A percentile compares a stretch with the other conserved stretches of the same genome.
Evolutionary conservation across 208 protist genomes (phyloP).

Genomic region (Trypanosoma avium): DNA sequence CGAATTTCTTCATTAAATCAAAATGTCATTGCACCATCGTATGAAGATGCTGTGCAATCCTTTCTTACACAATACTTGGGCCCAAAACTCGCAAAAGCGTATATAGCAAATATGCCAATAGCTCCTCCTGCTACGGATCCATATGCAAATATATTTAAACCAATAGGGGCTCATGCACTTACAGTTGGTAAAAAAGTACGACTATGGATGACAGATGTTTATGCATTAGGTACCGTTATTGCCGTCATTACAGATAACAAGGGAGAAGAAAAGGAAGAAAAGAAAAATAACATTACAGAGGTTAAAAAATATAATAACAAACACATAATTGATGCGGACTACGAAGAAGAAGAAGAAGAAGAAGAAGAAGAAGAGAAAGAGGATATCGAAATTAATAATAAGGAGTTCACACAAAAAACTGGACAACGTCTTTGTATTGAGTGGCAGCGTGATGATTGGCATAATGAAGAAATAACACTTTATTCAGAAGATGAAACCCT

Average conservation of each 20-base stretch:
- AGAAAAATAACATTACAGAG: constrained; percentile 1
- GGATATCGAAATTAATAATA: no score
- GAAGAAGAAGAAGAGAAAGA: background rate
- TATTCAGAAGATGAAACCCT: constrained; percentile 78
- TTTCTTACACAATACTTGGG: constrained; percentile 72
- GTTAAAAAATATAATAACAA: no score
- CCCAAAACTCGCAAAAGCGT: constrained; percentile 32
- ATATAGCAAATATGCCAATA: constrained; percentile 38
- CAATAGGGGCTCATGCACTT: constrained; percentile 33
- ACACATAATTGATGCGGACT: no score
- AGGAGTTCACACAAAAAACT: no score
- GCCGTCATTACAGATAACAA: constrained; percentile 4
- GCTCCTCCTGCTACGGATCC: constrained; percentile 37
- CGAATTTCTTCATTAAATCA: constrained; percentile 21
- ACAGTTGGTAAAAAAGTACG: constrained; percentile 71
- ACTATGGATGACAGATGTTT: constrained; percentile 87
- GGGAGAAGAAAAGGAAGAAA: background rate
- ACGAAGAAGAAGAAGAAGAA: no score
- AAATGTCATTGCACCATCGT: constrained; percentile 24
- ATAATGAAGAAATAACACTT: constrained; percentile 71
- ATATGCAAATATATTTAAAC: constrained; percentile 36
- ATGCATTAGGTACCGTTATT: constrained; percentile 66
- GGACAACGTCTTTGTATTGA: constrained; percentile 41
- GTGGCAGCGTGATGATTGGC: constrained; percentile 86
- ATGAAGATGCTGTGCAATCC: constrained; percentile 44